A percentile compares a stretch with the other conserved stretches of the same genome.
phyloP scores from a whole-genome alignment of 2,329 filamentous ascomycete genomes.

The Elsinoe australis region DNA sequence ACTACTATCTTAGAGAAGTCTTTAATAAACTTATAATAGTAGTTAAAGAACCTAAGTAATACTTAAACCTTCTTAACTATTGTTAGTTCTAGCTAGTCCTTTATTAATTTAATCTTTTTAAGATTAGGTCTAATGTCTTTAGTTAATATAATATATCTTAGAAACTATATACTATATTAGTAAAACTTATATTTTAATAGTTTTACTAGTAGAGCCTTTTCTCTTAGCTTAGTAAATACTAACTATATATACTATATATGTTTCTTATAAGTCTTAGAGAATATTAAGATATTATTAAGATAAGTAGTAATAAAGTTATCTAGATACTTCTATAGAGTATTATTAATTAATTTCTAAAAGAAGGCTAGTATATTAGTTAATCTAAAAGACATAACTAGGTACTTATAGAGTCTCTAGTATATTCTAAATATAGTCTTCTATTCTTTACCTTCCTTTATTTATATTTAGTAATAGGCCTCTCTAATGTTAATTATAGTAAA shows the following conservation, averaged over 20 bases:
- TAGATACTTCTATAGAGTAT: conserved; percentile 19
- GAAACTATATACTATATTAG: conserved; percentile 16
- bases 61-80: conserved; percentile 16
- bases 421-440: conserved; percentile 24
- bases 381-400: conserved; percentile 25
- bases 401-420: conserved; percentile 24
- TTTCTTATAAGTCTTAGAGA: conserved; percentile 18
- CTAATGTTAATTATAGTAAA: conserved; percentile 25
- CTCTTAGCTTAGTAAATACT: conserved; percentile 13
- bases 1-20: not conserved
- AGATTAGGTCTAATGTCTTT: conserved; percentile 7
- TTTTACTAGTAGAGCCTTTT: conserved; percentile 16
- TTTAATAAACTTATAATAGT: conserved; percentile 14
- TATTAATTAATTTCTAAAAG: conserved; percentile 29
- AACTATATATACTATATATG: conserved; percentile 9
- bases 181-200: conserved; percentile 20
- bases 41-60: conserved; percentile 19
- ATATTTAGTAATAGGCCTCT: conserved; percentile 24
- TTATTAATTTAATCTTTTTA: conserved; percentile 5
- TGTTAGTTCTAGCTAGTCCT: conserved; percentile 6
- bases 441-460: conserved; percentile 23
- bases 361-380: conserved; percentile 22
- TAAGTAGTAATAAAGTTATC: conserved; percentile 24
- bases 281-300: conserved; percentile 31
- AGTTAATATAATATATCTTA: conserved; percentile 18